A percentile compares a stretch with the other conserved stretches of the same genome.
Conservation (phyloP, 164 flowering plant species). For the Sextonia rubra region DNA sequence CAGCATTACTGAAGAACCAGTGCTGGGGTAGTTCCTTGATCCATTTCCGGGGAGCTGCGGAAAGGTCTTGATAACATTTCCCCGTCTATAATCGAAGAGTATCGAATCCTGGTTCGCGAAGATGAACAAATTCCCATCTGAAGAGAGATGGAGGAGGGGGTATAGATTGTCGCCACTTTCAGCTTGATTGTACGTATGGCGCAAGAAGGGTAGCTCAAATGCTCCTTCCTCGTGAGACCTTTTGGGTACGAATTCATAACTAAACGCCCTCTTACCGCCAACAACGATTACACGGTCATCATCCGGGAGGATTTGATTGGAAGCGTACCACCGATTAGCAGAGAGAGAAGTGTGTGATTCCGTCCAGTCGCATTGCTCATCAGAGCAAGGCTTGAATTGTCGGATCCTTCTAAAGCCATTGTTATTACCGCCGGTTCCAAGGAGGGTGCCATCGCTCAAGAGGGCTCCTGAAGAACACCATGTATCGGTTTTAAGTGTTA, state of each 20-base stretch:
- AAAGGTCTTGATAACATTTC: constrained; percentile 43
- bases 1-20: constrained; percentile 67
- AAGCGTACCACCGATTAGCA: constrained; percentile 54
- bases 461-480: constrained; percentile 80
- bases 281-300: constrained; percentile 47
- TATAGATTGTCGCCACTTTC: constrained; percentile 50
- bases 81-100: constrained; percentile 40
- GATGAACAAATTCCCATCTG: constrained; percentile 69
- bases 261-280: constrained; percentile 47
- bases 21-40: constrained; percentile 61
- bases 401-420: constrained; percentile 38
- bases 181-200: constrained; percentile 24
- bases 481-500: constrained; percentile 47
- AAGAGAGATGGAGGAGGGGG: constrained; percentile 63
- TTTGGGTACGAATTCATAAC: constrained; percentile 63
- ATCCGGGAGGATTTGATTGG: constrained; percentile 46
- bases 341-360: constrained; percentile 11
- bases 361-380: constrained; percentile 46
- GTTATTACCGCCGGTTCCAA: constrained; percentile 56
- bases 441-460: constrained; percentile 53
- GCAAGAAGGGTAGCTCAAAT: constrained; percentile 50
- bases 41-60: constrained; percentile 61
- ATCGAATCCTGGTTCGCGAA: constrained; percentile 66
- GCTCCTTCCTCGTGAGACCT: constrained; percentile 14
- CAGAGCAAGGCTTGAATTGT: constrained; percentile 39